Conservation (phyloP, 2,329 filamentous ascomycete species). For the Colletotrichum sp. region DNA sequence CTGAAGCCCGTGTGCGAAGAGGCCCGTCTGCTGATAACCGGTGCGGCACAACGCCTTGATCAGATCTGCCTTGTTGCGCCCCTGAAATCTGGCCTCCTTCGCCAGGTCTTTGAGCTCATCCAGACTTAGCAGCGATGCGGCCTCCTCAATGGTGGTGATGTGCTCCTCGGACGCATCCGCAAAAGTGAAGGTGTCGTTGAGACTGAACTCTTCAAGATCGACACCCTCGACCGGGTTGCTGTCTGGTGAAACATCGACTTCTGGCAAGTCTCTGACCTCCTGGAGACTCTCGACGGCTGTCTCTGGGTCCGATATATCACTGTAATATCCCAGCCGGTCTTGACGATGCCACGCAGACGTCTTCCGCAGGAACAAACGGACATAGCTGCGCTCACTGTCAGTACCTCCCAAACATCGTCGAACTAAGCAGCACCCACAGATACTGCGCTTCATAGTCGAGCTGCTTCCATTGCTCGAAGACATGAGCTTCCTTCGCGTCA, state of each 20-base stretch:
- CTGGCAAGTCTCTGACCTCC: constrained; percentile 58
- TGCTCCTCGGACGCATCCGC: constrained; percentile 77
- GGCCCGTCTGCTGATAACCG: constrained; percentile 75
- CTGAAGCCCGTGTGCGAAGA: constrained; percentile 73
- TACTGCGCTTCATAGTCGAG: constrained; percentile 89
- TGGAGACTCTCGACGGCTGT: constrained; percentile 72
- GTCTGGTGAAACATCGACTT: constrained; percentile 16
- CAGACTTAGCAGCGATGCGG: constrained; percentile 79
- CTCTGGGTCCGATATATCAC: constrained; percentile 79
- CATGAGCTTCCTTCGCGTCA: constrained; percentile 73
- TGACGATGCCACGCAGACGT: constrained; percentile 90
- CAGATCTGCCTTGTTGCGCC: constrained; percentile 86
- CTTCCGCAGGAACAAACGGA: constrained; percentile 91
- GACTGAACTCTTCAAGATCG: constrained; percentile 44
- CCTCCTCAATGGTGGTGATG: constrained; percentile 82
- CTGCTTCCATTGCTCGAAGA: constrained; percentile 78
- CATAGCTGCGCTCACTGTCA: constrained; percentile 67
- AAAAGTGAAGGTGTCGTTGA: constrained; percentile 72
- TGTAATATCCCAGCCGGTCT: constrained; percentile 77
- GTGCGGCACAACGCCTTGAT: constrained; percentile 74
- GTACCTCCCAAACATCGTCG: neutral
- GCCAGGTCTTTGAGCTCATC: constrained; percentile 87
- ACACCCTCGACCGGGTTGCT: constrained; percentile 31
- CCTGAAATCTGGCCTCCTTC: constrained; percentile 85
- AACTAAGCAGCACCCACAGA: constrained; percentile 63